A percentile compares a stretch with the other conserved stretches of the same genome.
These are phyloP conservation scores for Alternaria atra DNA, from an alignment of 2,329 filamentous ascomycete species.

Conservation along the genomic window DNA sequence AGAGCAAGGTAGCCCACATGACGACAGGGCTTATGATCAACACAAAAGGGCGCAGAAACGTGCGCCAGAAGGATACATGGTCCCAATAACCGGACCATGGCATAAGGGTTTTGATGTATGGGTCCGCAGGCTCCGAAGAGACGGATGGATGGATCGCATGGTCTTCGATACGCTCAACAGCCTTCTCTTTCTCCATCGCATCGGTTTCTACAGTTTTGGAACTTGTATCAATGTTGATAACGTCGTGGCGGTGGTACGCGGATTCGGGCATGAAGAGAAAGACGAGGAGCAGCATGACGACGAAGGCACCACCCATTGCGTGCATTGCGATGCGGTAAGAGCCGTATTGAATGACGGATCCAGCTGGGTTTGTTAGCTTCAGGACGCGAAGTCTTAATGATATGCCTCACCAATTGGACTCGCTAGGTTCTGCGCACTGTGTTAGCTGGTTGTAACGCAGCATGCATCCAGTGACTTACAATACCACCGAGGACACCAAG, in stretches of 20 bases:
- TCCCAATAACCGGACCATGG: conserved; percentile 34
- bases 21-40: conserved; percentile 30
- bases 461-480: background rate
- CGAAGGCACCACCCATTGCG: conserved; percentile 33
- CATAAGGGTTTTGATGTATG: conserved; percentile 21
- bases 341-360: conserved; percentile 33
- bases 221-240: conserved; percentile 32
- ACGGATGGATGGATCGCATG: background rate
- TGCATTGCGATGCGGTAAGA: conserved; percentile 32
- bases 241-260: conserved; percentile 20
- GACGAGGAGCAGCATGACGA: conserved; percentile 31
- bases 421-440: conserved; percentile 25
- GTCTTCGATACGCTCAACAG: conserved; percentile 19
- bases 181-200: conserved; percentile 21
- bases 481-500: conserved; percentile 37
- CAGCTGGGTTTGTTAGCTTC: conserved; percentile 12
- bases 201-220: conserved; percentile 17
- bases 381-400: background rate
- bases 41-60: conserved; percentile 30
- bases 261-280: conserved; percentile 40
- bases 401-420: conserved; percentile 23
- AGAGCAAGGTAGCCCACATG: conserved; percentile 35
- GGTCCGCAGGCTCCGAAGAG: conserved; percentile 10
- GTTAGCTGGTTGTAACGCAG: background rate
- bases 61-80: conserved; percentile 32